These are phyloP conservation scores for Leptodontidium sp. DNA, from an alignment of 2,329 filamentous ascomycete genomes.

Conservation along the genomic window DNA sequence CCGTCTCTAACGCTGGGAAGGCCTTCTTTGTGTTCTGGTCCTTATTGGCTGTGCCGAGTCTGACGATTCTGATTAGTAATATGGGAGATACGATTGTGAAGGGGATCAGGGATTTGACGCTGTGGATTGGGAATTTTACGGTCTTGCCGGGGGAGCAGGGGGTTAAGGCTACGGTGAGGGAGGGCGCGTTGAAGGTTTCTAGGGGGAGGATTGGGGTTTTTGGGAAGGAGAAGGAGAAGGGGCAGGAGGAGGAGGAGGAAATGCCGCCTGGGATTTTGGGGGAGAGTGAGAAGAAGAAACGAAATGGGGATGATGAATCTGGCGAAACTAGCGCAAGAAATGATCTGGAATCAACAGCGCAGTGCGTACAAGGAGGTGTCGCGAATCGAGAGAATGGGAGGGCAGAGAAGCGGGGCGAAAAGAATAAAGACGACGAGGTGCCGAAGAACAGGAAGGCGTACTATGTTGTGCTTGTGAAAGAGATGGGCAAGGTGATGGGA, in stretches of 20 bases:
- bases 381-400: slow-evolving; percentile 29
- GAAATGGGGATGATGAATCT: slow-evolving; percentile 32
- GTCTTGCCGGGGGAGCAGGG: slow-evolving; percentile 66
- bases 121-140: slow-evolving; percentile 65
- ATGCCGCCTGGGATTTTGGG: slow-evolving; percentile 54
- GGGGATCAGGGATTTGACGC: slow-evolving; percentile 61
- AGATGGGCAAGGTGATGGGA: slow-evolving; percentile 72
- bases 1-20: slow-evolving; percentile 78
- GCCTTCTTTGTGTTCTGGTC: slow-evolving; percentile 96
- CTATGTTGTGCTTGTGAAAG: slow-evolving; percentile 72
- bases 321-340: slow-evolving; percentile 28
- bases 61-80: slow-evolving; percentile 85
- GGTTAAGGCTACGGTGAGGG: slow-evolving; percentile 56
- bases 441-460: slow-evolving; percentile 53
- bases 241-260: slow-evolving; percentile 45
- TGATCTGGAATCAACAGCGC: neutral
- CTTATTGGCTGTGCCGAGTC: slow-evolving; percentile 83
- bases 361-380: slow-evolving; percentile 32
- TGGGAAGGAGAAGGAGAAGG: slow-evolving; percentile 45
- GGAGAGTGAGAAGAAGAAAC: slow-evolving; percentile 28
- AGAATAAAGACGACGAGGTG: slow-evolving; percentile 37
- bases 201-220: slow-evolving; percentile 54
- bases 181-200: slow-evolving; percentile 53
- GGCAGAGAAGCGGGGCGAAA: slow-evolving; percentile 31
- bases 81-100: slow-evolving; percentile 85